These are phyloP conservation scores for Helicostylum pulchrum DNA, from an alignment of 192 early-diverging fungal genomes.

Conservation along the genomic window DNA sequence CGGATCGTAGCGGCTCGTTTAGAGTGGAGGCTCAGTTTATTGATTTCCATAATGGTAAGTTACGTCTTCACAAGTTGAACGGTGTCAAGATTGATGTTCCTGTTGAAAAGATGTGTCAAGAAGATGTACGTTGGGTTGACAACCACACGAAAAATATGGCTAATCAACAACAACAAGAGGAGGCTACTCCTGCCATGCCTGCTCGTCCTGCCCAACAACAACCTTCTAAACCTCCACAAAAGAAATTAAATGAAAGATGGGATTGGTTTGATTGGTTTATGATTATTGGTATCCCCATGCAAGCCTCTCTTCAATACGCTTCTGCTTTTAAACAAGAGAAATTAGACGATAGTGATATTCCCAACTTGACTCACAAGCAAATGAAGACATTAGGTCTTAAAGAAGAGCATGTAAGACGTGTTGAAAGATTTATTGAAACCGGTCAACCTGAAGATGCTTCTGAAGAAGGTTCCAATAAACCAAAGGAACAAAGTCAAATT, in stretches of 20 bases:
- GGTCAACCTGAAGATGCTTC: constrained; percentile 47
- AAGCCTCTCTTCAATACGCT: constrained; percentile 79
- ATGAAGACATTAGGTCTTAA: constrained; percentile 79
- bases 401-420: constrained; percentile 78
- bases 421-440: constrained; percentile 62
- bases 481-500: constrained; percentile 54
- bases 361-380: constrained; percentile 70
- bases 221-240: constrained; percentile 15
- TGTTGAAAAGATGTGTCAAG: constrained; percentile 77
- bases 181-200: background rate
- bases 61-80: constrained; percentile 92
- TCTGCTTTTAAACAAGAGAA: constrained; percentile 83
- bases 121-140: constrained; percentile 52
- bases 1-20: constrained; percentile 87
- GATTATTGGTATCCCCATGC: constrained; percentile 65
- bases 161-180: background rate
- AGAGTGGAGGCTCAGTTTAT: constrained; percentile 90
- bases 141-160: constrained; percentile 22
- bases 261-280: constrained; percentile 96
- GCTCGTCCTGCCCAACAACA: background rate
- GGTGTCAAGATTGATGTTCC: constrained; percentile 93
- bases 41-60: constrained; percentile 73
- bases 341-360: constrained; percentile 76
- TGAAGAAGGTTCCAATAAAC: constrained; percentile 32
- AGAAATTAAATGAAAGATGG: constrained; percentile 68